Evolutionary conservation across 139 green algal species (phyloP).

Genomic region (Pycnococcus provasolii): DNA sequence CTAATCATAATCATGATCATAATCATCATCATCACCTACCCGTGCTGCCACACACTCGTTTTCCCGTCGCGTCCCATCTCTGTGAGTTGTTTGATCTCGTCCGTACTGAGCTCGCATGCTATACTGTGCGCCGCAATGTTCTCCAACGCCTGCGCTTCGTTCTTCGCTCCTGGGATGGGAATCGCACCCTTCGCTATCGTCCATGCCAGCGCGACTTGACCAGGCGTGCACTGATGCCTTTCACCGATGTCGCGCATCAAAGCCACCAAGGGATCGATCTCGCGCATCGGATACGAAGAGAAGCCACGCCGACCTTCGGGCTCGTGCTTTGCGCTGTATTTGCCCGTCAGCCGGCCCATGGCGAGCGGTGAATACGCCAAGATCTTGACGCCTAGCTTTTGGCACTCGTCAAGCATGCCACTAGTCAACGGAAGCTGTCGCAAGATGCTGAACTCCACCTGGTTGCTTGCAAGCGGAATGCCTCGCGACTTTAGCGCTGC

Average conservation of each 20-base stretch:
- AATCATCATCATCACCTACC: too few species aligned
- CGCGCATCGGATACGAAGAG: neutral
- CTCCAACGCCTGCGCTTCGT: neutral
- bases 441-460: slow-evolving; percentile 2
- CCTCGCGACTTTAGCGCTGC: neutral
- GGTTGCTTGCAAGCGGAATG: neutral
- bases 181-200: neutral
- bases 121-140: neutral
- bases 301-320: neutral
- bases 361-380: slow-evolving; percentile 17
- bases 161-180: neutral
- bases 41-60: too few species aligned
- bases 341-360: slow-evolving; percentile 15
- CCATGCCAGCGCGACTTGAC: neutral
- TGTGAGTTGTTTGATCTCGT: too few species aligned
- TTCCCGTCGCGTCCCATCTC: too few species aligned
- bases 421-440: neutral
- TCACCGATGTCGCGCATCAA: neutral
- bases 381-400: slow-evolving; percentile 4
- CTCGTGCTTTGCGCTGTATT: slow-evolving; percentile 1
- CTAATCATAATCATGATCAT: too few species aligned
- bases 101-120: too few species aligned
- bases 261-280: neutral
- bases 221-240: neutral
- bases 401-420: slow-evolving; percentile 1